phyloP scores from a whole-genome alignment of 441 rosid species.

The Bruguiera hainesii region DNA sequence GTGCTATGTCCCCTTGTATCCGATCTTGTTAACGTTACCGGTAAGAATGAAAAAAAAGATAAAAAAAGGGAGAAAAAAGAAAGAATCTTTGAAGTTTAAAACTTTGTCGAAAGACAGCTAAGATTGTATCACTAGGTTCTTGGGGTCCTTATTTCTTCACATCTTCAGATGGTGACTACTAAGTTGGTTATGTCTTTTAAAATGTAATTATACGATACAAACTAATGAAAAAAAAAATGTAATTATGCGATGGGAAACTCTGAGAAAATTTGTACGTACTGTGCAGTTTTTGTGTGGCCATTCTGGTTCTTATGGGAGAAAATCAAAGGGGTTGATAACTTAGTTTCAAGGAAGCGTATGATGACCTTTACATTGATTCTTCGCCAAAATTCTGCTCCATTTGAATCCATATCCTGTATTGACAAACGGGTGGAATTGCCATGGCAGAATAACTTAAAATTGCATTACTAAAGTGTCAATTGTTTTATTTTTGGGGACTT shows the following conservation, averaged over 20 bases:
- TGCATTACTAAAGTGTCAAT: too few relatives aligned
- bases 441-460: too few relatives aligned
- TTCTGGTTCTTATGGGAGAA: background rate
- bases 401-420: background rate
- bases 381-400: background rate
- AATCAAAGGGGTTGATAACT: background rate
- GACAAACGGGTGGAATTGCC: background rate
- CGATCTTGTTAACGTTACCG: background rate
- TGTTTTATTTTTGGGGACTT: too few relatives aligned
- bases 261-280: background rate
- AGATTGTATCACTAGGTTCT: conserved; percentile 3
- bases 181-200: conserved; percentile 4
- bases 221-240: background rate
- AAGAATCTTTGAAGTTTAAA: background rate
- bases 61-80: too few relatives aligned
- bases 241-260: background rate
- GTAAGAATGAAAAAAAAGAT: too few relatives aligned
- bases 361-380: too few relatives aligned
- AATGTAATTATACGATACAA: background rate
- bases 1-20: background rate
- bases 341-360: background rate
- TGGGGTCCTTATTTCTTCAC: conserved; percentile 3
- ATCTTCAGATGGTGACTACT: background rate
- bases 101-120: background rate
- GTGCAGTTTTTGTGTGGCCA: background rate